Percentiles rank a stretch among this genome's conserved stretches.
phyloP scores from a whole-genome alignment of 2,329 filamentous ascomycete genomes.

The Byssoonygena ceratinophila region DNA sequence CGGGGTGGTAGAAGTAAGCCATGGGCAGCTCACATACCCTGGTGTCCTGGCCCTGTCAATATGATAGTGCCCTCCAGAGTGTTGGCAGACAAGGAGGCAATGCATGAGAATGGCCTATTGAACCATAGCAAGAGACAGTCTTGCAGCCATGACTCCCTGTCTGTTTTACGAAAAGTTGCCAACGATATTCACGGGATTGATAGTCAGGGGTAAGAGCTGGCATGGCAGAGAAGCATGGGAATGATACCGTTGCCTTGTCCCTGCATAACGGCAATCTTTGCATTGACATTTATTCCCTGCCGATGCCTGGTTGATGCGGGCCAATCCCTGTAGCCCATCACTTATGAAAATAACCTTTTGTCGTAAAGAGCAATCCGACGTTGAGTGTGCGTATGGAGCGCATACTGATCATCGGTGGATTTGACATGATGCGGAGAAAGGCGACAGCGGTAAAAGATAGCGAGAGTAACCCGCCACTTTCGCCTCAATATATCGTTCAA shows the following conservation, averaged over 20 bases:
- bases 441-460: not conserved
- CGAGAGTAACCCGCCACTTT: not conserved
- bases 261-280: conserved; percentile 8
- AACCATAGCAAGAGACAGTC: not conserved
- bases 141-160: not conserved
- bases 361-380: not conserved
- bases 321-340: not conserved
- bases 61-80: not conserved
- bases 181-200: not conserved
- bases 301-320: not conserved
- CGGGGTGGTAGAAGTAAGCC: not conserved
- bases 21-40: not conserved
- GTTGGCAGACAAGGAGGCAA: not conserved
- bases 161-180: not conserved
- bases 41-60: not conserved
- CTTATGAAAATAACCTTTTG: not conserved
- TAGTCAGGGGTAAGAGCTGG: not conserved
- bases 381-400: not conserved
- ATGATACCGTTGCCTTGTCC: conserved; percentile 6
- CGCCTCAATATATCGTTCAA: not conserved
- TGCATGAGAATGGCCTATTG: not conserved
- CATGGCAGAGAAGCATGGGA: not conserved
- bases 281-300: conserved; percentile 9
- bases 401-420: too few species aligned
- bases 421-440: not conserved